phyloP scores from a whole-genome alignment of 140 eudicot species.

The Ambrosia hybrid region DNA sequence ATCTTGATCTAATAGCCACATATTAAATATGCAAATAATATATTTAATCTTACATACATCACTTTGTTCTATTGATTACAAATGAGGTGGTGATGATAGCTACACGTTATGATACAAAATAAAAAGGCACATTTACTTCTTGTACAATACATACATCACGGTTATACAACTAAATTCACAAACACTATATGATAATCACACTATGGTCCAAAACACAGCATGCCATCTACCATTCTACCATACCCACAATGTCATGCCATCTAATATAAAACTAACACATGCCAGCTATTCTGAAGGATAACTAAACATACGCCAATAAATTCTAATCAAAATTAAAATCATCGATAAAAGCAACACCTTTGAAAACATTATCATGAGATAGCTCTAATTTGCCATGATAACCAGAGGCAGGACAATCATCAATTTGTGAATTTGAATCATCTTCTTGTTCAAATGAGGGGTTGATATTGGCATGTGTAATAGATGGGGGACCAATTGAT shows the following conservation, averaged over 20 bases:
- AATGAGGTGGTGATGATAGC: too few relatives aligned
- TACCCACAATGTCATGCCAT: too few relatives aligned
- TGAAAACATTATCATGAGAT: conserved; percentile 11
- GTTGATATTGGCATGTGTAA: conserved; percentile 17
- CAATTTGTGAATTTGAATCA: conserved; percentile 30
- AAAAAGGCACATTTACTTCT: too few relatives aligned
- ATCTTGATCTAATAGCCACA: too few relatives aligned
- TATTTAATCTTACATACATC: too few relatives aligned
- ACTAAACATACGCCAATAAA: neutral
- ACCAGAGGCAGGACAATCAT: neutral
- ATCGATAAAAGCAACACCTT: conserved; percentile 3
- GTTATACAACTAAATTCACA: too few relatives aligned
- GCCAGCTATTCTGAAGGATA: too few relatives aligned
- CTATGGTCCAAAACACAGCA: neutral
- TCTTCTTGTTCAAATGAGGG: conserved; percentile 24
- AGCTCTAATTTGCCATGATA: conserved; percentile 16
- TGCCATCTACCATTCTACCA: neutral
- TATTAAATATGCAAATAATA: too few relatives aligned
- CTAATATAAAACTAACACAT: too few relatives aligned
- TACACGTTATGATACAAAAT: too few relatives aligned
- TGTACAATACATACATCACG: too few relatives aligned
- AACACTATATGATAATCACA: neutral
- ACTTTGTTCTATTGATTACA: too few relatives aligned
- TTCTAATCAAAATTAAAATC: conserved; percentile 20
- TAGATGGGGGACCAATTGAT: conserved; percentile 27